Evolutionary conservation across 108 stramenopile genomes (phyloP).

Genomic region (Schizochytrium sp.): DNA sequence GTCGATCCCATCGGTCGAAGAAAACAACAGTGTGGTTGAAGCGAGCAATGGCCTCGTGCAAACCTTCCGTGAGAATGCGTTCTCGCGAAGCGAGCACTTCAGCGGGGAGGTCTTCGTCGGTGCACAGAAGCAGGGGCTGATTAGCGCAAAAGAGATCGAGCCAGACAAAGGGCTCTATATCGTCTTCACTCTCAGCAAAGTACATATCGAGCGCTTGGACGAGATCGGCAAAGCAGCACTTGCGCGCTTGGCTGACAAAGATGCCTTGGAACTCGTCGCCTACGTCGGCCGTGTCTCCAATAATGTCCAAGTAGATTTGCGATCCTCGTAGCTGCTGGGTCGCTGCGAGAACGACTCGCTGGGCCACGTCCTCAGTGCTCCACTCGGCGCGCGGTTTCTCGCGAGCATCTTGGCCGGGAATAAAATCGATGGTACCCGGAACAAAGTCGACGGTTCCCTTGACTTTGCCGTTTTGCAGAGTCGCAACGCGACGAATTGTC

Average conservation of each 20-base stretch:
- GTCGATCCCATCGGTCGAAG: neutral
- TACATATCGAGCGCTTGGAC: neutral
- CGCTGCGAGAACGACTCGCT: neutral
- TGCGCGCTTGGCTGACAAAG: neutral
- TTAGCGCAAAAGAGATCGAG: neutral
- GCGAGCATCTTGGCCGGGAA: neutral
- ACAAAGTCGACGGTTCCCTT: too few species aligned
- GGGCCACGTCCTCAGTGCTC: neutral
- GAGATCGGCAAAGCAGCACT: neutral
- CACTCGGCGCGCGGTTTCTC: neutral
- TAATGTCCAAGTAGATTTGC: neutral
- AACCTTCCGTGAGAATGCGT: neutral
- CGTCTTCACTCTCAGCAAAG: neutral
- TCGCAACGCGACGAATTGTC: too few species aligned
- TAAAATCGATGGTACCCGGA: too few species aligned
- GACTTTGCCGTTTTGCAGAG: too few species aligned
- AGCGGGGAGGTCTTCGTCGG: neutral
- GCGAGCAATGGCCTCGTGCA: neutral
- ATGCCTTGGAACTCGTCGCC: neutral
- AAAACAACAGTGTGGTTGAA: neutral
- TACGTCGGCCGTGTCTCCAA: neutral
- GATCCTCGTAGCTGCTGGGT: neutral
- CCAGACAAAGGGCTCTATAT: neutral
- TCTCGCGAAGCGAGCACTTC: neutral
- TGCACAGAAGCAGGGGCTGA: neutral